Evolutionary conservation across 306 rosid species (phyloP).

Genomic region (Cyclanthera cordifolia): DNA sequence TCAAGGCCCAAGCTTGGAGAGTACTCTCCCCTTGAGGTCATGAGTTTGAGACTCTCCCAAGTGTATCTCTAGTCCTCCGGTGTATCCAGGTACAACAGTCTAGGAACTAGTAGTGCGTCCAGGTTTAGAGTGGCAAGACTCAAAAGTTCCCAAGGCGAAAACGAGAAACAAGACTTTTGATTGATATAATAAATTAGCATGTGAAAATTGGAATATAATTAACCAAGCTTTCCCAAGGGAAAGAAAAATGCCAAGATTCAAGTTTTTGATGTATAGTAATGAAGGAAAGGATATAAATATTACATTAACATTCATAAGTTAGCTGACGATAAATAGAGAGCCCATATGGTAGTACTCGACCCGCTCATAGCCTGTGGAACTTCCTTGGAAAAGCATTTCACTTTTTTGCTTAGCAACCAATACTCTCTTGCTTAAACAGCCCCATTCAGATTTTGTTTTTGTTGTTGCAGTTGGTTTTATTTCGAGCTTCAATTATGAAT

Average conservation of each 20-base stretch:
- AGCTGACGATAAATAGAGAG: neutral
- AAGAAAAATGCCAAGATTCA: constrained; percentile 11
- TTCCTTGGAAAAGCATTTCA: constrained; percentile 5
- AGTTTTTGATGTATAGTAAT: neutral
- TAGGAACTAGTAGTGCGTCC: too few relatives aligned
- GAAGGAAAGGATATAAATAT: constrained; percentile 9
- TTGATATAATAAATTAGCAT: neutral
- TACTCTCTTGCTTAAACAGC: neutral
- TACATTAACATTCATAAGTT: constrained; percentile 11
- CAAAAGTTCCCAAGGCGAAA: too few relatives aligned
- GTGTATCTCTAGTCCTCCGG: too few relatives aligned
- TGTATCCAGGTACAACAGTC: too few relatives aligned
- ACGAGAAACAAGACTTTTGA: neutral
- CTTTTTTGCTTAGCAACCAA: neutral
- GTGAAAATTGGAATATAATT: constrained; percentile 12
- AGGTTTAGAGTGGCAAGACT: too few relatives aligned
- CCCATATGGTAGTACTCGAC: neutral
- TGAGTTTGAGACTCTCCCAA: too few relatives aligned
- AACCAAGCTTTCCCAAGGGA: constrained; percentile 9
- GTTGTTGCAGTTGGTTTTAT: constrained; percentile 9
- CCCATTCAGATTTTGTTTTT: neutral
- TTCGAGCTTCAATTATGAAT: constrained; percentile 1
- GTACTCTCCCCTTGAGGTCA: too few relatives aligned
- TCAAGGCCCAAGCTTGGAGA: too few relatives aligned
- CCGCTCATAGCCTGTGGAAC: neutral